phyloP scores from a whole-genome alignment of 1,284 basidiomycete species.

The Tetrapyrgos nigripes region DNA sequence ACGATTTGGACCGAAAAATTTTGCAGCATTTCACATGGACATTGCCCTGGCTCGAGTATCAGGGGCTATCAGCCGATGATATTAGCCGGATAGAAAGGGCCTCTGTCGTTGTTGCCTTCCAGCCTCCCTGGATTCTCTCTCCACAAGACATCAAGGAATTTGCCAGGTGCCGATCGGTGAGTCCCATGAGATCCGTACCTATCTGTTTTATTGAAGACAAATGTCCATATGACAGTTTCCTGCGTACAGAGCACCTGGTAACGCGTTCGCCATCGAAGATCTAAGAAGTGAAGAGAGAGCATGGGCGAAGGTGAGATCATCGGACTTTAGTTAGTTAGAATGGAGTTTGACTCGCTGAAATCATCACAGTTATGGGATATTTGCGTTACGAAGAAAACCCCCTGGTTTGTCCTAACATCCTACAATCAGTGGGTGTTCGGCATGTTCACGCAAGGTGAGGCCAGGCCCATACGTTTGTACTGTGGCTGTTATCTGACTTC shows the following conservation, averaged over 20 bases:
- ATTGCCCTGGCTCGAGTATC: constrained; percentile 12
- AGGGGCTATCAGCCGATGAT: constrained; percentile 18
- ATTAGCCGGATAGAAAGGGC: constrained; percentile 30
- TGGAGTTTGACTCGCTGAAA: neutral
- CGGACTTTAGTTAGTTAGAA: neutral
- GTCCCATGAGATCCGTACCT: constrained; percentile 18
- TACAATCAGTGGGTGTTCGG: constrained; percentile 78
- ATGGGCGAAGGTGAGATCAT: constrained; percentile 66
- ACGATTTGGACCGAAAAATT: constrained; percentile 46
- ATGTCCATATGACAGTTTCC: constrained; percentile 41
- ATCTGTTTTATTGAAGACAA: neutral
- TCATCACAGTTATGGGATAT: constrained; percentile 67
- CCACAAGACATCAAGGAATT: constrained; percentile 62
- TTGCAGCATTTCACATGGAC: constrained; percentile 63
- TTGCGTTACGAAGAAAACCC: constrained; percentile 57
- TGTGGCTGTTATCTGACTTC: neutral
- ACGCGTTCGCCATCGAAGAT: constrained; percentile 29
- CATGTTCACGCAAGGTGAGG: constrained; percentile 63
- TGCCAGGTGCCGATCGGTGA: constrained; percentile 50
- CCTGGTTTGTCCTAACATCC: constrained; percentile 71
- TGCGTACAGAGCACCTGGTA: constrained; percentile 35
- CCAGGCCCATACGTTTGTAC: neutral
- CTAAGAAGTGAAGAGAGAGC: constrained; percentile 54
- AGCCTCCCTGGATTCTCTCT: constrained; percentile 72
- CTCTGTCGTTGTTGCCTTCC: constrained; percentile 58